A percentile compares a stretch with the other conserved stretches of the same genome.
Conservation (phyloP, 208 protist species). For the Crithidia bombi region DNA sequence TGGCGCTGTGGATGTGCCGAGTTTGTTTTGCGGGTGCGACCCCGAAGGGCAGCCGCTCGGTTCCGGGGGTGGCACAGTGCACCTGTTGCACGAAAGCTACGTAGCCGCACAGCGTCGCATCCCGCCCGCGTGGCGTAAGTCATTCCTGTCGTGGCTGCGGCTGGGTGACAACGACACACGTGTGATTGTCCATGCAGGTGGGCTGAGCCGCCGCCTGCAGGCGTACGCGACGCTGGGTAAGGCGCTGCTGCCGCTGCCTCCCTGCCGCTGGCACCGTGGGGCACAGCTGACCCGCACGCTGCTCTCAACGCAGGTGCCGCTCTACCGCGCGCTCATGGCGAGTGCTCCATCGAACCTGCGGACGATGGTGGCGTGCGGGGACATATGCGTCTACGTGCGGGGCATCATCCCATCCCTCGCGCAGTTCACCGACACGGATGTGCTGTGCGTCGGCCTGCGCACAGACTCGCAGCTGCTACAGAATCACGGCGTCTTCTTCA, state of each 20-base stretch:
- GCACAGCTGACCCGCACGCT: slow-evolving; percentile 43
- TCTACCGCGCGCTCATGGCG: slow-evolving; percentile 30
- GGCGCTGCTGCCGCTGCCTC: slow-evolving; percentile 49
- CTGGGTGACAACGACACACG: slow-evolving; percentile 36
- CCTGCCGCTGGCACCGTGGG: slow-evolving; percentile 35
- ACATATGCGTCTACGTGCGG: slow-evolving; percentile 38
- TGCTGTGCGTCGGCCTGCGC: slow-evolving; percentile 55
- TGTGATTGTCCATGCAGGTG: slow-evolving; percentile 56
- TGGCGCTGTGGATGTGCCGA: slow-evolving; percentile 1
- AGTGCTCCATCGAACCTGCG: slow-evolving; percentile 33
- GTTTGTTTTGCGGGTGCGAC: slow-evolving; percentile 43
- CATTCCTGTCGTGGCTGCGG: slow-evolving; percentile 30
- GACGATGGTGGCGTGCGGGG: slow-evolving; percentile 49
- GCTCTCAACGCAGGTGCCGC: slow-evolving; percentile 41
- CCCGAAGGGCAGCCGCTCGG: slow-evolving; percentile 38
- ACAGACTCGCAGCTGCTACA: slow-evolving; percentile 20
- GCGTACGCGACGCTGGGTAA: slow-evolving; percentile 53
- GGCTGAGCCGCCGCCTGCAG: slow-evolving; percentile 56
- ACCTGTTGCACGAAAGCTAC: slow-evolving; percentile 46
- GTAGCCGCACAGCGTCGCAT: slow-evolving; percentile 14
- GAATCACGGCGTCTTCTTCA: slow-evolving; percentile 57
- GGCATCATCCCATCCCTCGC: slow-evolving; percentile 8
- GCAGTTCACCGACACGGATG: slow-evolving; percentile 40
- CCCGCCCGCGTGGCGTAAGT: neutral
- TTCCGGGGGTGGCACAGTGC: slow-evolving; percentile 52